phyloP scores from a whole-genome alignment of 1,284 basidiomycete species.

The Prillingera fragicola region DNA sequence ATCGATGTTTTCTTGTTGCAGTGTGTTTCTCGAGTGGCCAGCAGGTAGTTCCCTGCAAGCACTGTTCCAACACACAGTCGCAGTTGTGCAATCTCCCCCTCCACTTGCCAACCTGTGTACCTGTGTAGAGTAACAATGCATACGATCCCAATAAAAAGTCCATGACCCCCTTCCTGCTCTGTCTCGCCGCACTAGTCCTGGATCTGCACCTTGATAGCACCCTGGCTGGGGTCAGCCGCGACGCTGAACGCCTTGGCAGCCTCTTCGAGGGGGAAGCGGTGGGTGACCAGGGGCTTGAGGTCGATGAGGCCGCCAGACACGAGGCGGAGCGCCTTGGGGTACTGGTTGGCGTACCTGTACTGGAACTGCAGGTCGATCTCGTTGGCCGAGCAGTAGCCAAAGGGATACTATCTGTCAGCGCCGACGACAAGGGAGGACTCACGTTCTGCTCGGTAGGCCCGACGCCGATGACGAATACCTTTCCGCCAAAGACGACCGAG shows the following conservation, averaged over 20 bases:
- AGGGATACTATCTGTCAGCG: constrained; percentile 42
- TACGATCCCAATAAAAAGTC: too few relatives aligned
- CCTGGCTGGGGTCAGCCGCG: constrained; percentile 42
- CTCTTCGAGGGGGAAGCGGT: constrained; percentile 68
- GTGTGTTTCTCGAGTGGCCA: too few relatives aligned
- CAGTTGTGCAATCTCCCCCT: too few relatives aligned
- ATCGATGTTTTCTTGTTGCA: too few relatives aligned
- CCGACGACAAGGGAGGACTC: background rate
- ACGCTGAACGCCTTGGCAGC: constrained; percentile 71
- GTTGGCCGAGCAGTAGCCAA: constrained; percentile 52
- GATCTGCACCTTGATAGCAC: constrained; percentile 49
- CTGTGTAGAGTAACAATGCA: too few relatives aligned
- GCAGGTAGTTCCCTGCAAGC: too few relatives aligned
- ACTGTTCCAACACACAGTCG: too few relatives aligned
- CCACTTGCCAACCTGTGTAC: too few relatives aligned
- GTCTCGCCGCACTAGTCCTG: constrained; percentile 25
- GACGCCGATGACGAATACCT: constrained; percentile 55
- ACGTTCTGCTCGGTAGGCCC: constrained; percentile 49
- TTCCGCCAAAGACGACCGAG: constrained; percentile 50
- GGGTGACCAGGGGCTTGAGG: constrained; percentile 82
- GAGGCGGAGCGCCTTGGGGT: constrained; percentile 75
- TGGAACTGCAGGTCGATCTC: constrained; percentile 55
- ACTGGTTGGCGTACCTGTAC: constrained; percentile 53
- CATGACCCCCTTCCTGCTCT: background rate
- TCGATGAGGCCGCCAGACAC: constrained; percentile 73